Conservation (phyloP, 495 filamentous ascomycete genomes). For the Parmelia sp. region DNA sequence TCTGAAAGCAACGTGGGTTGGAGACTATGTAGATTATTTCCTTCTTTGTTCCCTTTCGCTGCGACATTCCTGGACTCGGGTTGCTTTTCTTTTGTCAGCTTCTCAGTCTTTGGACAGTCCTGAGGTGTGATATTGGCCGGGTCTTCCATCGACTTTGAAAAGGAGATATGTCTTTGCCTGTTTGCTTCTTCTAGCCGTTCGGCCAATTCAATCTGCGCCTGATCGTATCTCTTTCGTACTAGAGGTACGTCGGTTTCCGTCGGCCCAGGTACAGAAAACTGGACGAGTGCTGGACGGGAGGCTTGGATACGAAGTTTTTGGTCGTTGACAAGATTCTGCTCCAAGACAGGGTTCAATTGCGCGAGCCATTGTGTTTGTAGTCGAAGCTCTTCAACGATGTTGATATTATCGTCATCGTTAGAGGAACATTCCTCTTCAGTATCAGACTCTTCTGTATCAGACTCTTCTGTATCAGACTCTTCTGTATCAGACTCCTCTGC, state of each 20-base stretch:
- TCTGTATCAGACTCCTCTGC: no score
- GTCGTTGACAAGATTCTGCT: constrained; percentile 3
- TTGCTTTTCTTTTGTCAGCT: no score
- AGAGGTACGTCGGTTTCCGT: constrained; percentile 14
- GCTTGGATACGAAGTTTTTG: not conserved
- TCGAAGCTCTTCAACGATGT: no score
- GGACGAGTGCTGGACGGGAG: not conserved
- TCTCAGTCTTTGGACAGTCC: no score
- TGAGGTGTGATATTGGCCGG: not conserved
- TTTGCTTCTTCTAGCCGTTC: constrained; percentile 27
- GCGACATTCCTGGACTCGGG: no score
- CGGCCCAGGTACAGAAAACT: constrained; percentile 18
- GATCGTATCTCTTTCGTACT: constrained; percentile 19
- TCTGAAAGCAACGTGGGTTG: constrained; percentile 18
- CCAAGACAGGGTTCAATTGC: not conserved
- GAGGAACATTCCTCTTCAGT: no score
- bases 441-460: no score
- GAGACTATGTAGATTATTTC: no score
- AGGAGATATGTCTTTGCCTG: constrained; percentile 19
- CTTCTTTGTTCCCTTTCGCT: no score
- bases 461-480: no score
- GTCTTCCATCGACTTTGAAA: not conserved
- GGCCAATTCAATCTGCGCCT: constrained; percentile 2
- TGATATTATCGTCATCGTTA: no score
- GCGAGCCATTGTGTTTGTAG: constrained; percentile 2